Evolutionary conservation across 2,329 filamentous ascomycete genomes (phyloP), one percentile per base, ranked within the genome.

Genomic region (Aspergillus pseudotamarii): DNA sequence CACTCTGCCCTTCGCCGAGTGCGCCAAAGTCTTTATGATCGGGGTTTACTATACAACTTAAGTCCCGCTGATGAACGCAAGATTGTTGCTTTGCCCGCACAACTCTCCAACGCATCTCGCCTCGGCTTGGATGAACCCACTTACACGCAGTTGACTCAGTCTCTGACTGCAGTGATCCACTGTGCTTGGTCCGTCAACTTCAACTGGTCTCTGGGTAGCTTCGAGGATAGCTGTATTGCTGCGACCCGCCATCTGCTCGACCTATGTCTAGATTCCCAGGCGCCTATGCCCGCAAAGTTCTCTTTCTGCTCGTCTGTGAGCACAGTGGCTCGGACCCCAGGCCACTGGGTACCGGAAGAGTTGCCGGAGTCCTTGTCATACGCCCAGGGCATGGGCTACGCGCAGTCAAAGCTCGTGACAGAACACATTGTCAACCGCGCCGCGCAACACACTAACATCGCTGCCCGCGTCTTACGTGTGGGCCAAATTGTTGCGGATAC

Each of bases 131-230:
- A 76, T 6, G 64, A 73, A 2, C 68, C 76, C 0, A 68, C 75
- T 4, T 84, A 85, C 68, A 57, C 73, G 0, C 60, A 73, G 4
- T 69, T 88, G 0, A 73, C 75, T 2, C 63, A 66, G 4, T 76
- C 82, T 53, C 75, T 80, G 0, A 85, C 83, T 1, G 72, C 82
- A 1, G 79, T 92, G n/a, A 82, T 91, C 58, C 88, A 90, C 71
- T 80, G 87, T 9, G 87, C 87, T n/a, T 90, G 88, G 88, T 80
- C 84, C 1, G 88, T 89, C 23, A 89, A 90, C 72, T 89, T 90
- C 76, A 83, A 82, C 38, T 79, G 86, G 63, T 80, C 82, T 3
- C 76, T 90, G 1, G 76, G 75, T 30, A 85, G 82, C 65, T 90
- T 89, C 68, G 81, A 81, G 53, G 78, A 80, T 50, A 82, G 85